Percentiles rank a stretch among this genome's conserved stretches.
These are phyloP conservation scores for Powellomyces hirtus DNA, from an alignment of 192 early-diverging fungal genomes.

Conservation along the genomic window DNA sequence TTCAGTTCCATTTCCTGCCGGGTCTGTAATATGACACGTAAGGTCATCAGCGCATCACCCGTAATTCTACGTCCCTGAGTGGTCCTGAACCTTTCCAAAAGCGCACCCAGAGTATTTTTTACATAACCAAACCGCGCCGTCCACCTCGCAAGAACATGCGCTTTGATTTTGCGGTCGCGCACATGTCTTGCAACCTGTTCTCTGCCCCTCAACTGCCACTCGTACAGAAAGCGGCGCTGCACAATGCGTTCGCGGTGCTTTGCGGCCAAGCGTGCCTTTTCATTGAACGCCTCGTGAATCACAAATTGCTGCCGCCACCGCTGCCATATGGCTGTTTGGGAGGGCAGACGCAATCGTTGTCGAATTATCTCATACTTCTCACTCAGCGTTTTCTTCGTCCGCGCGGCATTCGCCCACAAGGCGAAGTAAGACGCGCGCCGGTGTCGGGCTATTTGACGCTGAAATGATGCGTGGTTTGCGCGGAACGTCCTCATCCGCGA, in stretches of 20 bases:
- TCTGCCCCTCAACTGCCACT: neutral
- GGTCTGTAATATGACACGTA: too few species aligned
- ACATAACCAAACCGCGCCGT: neutral
- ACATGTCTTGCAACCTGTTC: neutral
- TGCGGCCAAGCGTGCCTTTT: neutral
- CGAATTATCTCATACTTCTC: neutral
- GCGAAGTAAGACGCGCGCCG: neutral
- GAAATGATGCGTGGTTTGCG: neutral
- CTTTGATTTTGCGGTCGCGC: neutral
- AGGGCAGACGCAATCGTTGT: neutral
- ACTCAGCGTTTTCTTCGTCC: neutral
- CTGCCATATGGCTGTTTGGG: neutral
- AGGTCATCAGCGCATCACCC: too few species aligned
- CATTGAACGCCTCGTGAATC: neutral
- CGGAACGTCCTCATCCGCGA: neutral
- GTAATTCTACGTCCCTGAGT: too few species aligned
- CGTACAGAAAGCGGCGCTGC: neutral
- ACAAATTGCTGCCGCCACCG: neutral
- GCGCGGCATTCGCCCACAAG: neutral
- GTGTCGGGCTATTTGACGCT: neutral
- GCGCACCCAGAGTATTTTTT: neutral
- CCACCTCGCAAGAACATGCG: neutral
- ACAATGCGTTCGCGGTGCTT: neutral
- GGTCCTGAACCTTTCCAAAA: too few species aligned
- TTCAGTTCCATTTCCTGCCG: too few species aligned